Evolutionary conservation across 768 basidiomycete species (phyloP).

Genomic region (Macrolepiota fuliginosa): DNA sequence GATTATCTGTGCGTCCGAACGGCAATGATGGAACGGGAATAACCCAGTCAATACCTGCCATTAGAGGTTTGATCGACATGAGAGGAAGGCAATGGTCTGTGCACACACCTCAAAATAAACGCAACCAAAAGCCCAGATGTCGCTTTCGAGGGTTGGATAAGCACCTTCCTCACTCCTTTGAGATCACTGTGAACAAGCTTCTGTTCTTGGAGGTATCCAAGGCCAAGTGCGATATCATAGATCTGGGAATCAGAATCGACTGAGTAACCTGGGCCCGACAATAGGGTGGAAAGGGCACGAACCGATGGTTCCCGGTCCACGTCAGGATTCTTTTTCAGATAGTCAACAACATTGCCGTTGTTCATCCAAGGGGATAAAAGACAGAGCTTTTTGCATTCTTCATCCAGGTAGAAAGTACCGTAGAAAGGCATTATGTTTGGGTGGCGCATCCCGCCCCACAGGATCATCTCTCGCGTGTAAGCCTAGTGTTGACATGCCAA

Average conservation of each 20-base stretch:
- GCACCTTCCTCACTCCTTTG: conserved; percentile 15
- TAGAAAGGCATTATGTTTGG: conserved; percentile 9
- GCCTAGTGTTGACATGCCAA: background rate
- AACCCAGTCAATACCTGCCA: no score
- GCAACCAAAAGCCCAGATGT: no score
- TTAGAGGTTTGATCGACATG: no score
- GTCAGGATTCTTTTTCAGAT: background rate
- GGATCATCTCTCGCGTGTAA: conserved; percentile 16
- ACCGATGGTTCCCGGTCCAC: background rate
- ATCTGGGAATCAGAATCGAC: background rate
- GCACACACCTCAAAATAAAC: no score
- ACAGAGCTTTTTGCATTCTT: conserved; percentile 1
- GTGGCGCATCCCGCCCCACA: conserved; percentile 6
- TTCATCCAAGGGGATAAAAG: conserved; percentile 9
- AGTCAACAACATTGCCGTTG: conserved; percentile 4
- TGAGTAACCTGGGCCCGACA: background rate
- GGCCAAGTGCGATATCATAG: conserved; percentile 15
- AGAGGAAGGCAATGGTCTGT: no score
- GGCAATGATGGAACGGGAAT: no score
- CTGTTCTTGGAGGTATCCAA: conserved; percentile 19
- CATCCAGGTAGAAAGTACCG: conserved; percentile 6
- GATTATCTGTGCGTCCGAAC: no score
- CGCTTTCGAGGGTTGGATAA: no score
- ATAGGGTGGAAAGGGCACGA: background rate
- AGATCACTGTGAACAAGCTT: conserved; percentile 18